phyloP scores from a whole-genome alignment of 2,329 filamentous ascomycete genomes.

The Torrubiella hemipterigena region DNA sequence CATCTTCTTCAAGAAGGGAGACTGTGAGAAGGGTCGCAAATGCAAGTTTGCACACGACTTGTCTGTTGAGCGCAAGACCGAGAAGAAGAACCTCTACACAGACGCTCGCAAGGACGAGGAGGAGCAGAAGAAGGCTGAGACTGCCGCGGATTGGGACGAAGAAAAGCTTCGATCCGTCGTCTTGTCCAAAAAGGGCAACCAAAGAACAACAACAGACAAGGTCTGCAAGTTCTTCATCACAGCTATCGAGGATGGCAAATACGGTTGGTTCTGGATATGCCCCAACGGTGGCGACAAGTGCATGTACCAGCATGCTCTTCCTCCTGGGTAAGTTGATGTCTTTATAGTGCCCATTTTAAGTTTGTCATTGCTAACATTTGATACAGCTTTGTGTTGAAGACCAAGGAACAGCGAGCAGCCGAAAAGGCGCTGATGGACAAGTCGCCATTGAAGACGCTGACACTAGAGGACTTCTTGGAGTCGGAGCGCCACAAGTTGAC shows the following conservation, averaged over 20 bases:
- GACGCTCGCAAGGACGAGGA: slow-evolving; percentile 63
- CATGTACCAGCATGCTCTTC: slow-evolving; percentile 95
- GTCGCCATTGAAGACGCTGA: slow-evolving; percentile 85
- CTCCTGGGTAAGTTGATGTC: slow-evolving; percentile 64
- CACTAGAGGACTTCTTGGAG: slow-evolving; percentile 93
- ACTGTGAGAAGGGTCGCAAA: slow-evolving; percentile 93
- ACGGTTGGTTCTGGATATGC: slow-evolving; percentile 98
- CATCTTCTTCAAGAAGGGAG: slow-evolving; percentile 93
- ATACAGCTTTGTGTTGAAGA: slow-evolving; percentile 83
- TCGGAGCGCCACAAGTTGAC: slow-evolving; percentile 92
- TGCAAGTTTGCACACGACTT: slow-evolving; percentile 97
- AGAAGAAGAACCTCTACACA: slow-evolving; percentile 85
- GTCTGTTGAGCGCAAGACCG: slow-evolving; percentile 77
- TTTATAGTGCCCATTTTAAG: not conserved
- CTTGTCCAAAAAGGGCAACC: slow-evolving; percentile 93
- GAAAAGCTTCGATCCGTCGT: slow-evolving; percentile 88
- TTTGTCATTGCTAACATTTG: slow-evolving; percentile 13
- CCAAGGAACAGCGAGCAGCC: slow-evolving; percentile 87
- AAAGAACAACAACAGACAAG: slow-evolving; percentile 89
- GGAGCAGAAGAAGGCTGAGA: slow-evolving; percentile 77
- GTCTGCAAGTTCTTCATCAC: slow-evolving; percentile 98
- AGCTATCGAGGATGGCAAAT: slow-evolving; percentile 95
- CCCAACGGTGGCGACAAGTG: slow-evolving; percentile 94
- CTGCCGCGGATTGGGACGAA: slow-evolving; percentile 95
- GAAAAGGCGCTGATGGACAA: slow-evolving; percentile 97